Conservation (phyloP, 345 rosid species). For the Physaria fendleri region DNA sequence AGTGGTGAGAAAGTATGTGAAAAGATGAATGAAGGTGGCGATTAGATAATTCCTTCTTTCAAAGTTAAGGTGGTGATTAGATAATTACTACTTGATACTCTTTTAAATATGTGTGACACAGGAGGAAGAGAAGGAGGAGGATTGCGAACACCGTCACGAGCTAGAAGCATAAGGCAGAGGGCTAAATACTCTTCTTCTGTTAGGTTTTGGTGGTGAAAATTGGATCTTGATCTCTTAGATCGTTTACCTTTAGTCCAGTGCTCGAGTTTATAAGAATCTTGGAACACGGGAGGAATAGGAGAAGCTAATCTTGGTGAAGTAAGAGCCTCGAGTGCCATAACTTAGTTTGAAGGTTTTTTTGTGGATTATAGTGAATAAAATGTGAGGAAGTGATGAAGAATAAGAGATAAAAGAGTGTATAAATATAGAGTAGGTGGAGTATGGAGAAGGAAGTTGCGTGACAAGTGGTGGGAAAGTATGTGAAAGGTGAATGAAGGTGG, state of each 20-base stretch:
- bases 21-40: constrained; percentile 23
- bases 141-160: constrained; percentile 29
- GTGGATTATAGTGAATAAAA: neutral
- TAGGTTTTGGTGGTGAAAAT: constrained; percentile 25
- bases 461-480: constrained; percentile 31
- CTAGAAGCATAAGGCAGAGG: constrained; percentile 43
- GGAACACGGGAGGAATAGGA: constrained; percentile 7
- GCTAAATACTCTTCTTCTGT: constrained; percentile 47
- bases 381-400: too few relatives aligned
- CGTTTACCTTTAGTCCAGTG: constrained; percentile 45
- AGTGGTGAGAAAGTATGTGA: constrained; percentile 31
- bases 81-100: too few relatives aligned
- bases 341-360: neutral
- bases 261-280: constrained; percentile 28
- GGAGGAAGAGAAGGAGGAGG: constrained; percentile 4
- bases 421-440: constrained; percentile 8
- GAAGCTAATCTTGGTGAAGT: constrained; percentile 32
- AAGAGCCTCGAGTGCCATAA: constrained; percentile 51
- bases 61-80: too few relatives aligned
- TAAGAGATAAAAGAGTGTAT: constrained; percentile 12
- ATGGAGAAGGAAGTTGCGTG: constrained; percentile 39
- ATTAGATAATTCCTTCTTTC: constrained; percentile 5
- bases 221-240: constrained; percentile 40
- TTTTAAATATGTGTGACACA: too few relatives aligned
- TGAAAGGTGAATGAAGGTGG: constrained; percentile 24